Base-by-base conservation (phyloP, 2,329 filamentous ascomycete species). In the Tolypocladium amazonense region DNA sequence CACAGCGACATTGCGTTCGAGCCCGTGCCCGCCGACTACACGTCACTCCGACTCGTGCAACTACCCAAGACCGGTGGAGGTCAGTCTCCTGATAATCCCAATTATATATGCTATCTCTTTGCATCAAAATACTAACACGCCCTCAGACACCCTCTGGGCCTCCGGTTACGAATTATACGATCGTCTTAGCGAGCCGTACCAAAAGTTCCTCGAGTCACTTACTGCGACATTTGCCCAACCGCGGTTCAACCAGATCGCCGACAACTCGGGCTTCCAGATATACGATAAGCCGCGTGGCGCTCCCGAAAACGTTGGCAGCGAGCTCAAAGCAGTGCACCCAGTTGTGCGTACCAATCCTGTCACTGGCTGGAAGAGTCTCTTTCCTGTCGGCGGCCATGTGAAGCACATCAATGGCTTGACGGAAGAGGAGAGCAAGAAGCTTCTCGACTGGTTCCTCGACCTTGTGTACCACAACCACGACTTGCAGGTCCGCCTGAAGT, bases 101-200 rank as follows among this genome's bases (percentile, higher is more conserved):
- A 30, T 7, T 14, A 45, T 45, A 4, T 25, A 37, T 23, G 20
- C 2, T 35, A n/a, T n/a, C 15, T n/a, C 8, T 35, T 53, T 8
- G 11, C 0, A 4, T 15, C 2, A 8, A 12, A 54, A 2, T 8
- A 9, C 50, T 54, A 15, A 54, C 9, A 53, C 25, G 14, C 4
- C 56, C 37, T 30, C 30, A 78, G 79, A 82, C 69, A 88, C 86
- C 0, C 77, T 88, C 7, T 88, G 85, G 84, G 86, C 85, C 0
- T 86, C 83, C 0, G 84, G 84, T 0, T 88, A 88, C 66, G 85
- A 88, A 64, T 71, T 87, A 15, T 88, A 87, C 65, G 85, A 89
- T 66, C 79, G 83, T 35, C 76, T 89, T 60, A 85, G 81, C 4
- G 73, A 75, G 2, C 74, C 81, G 0, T 81, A 82, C 58, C 82